A percentile compares a stretch with the other conserved stretches of the same genome.
Evolutionary conservation across 1,284 basidiomycete genomes (phyloP).

Genomic region (Sporisorium sorghi): DNA sequence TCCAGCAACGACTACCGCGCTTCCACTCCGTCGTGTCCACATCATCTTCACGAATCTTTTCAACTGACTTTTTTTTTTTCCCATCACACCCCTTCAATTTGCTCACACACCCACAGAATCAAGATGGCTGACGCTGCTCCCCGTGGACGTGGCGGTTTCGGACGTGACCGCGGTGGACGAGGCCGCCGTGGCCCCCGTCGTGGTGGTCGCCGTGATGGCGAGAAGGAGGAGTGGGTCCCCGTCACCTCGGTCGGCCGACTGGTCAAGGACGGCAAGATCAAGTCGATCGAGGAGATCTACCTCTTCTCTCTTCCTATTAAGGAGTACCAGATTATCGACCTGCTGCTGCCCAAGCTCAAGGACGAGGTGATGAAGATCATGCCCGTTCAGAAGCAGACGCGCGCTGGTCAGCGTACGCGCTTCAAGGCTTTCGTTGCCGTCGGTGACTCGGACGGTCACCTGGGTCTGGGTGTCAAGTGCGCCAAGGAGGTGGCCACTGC

Average conservation of each 20-base stretch:
- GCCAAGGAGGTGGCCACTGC: slow-evolving; percentile 99
- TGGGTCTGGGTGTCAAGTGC: slow-evolving; percentile 99
- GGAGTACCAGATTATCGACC: slow-evolving; percentile 69
- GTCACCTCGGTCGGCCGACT: slow-evolving; percentile 99
- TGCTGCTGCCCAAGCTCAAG: slow-evolving; percentile 69
- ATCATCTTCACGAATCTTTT: background rate
- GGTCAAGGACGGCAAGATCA: slow-evolving; percentile 99
- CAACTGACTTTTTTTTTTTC: slow-evolving; percentile 30
- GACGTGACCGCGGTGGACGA: slow-evolving; percentile 79
- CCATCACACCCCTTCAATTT: too few species aligned
- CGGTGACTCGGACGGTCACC: slow-evolving; percentile 93
- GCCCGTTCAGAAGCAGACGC: slow-evolving; percentile 99
- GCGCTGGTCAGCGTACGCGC: slow-evolving; percentile 98
- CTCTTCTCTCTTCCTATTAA: slow-evolving; percentile 92
- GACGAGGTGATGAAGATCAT: slow-evolving; percentile 99
- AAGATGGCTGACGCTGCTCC: slow-evolving; percentile 69
- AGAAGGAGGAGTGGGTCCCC: slow-evolving; percentile 91
- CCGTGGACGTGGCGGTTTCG: slow-evolving; percentile 74
- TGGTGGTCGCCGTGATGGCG: slow-evolving; percentile 96
- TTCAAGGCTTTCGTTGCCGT: slow-evolving; percentile 99
- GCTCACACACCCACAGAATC: slow-evolving; percentile 25
- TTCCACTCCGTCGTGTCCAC: background rate
- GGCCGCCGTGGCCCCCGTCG: slow-evolving; percentile 86
- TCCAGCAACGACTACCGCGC: slow-evolving; percentile 2
- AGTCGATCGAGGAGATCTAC: slow-evolving; percentile 99